Conservation (phyloP, 805 yeast genomes). For the Wickerhamiella bombiphila region DNA sequence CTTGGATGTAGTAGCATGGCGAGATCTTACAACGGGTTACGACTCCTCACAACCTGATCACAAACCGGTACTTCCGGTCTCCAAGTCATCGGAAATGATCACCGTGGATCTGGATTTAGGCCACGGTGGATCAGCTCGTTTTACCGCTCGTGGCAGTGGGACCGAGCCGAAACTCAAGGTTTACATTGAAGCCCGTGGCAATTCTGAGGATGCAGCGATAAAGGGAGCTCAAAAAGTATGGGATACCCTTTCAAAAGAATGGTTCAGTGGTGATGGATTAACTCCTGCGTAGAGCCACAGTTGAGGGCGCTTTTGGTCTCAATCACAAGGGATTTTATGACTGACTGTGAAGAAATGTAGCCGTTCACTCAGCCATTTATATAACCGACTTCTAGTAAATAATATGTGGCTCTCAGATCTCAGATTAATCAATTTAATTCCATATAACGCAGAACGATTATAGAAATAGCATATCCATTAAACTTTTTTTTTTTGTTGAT, state of each 20-base stretch:
- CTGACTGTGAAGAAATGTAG: too few species aligned
- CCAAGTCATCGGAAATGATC: conserved; percentile 71
- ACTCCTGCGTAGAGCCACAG: not conserved
- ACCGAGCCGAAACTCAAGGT: conserved; percentile 92
- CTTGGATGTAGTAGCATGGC: conserved; percentile 47
- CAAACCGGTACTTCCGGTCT: conserved; percentile 54
- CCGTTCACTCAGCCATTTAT: too few species aligned
- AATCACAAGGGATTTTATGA: too few species aligned
- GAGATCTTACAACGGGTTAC: conserved; percentile 73
- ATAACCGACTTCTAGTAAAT: too few species aligned
- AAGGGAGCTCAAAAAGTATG: conserved; percentile 50
- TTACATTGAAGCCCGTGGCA: conserved; percentile 64
- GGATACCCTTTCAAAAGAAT: conserved; percentile 46
- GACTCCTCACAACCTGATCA: conserved; percentile 52
- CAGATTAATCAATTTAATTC: too few species aligned
- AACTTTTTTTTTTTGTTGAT: too few species aligned
- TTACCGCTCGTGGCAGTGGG: conserved; percentile 89
- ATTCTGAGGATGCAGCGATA: conserved; percentile 33
- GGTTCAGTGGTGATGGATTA: conserved; percentile 34
- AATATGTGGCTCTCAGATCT: too few species aligned
- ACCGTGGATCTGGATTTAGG: conserved; percentile 36
- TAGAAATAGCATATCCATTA: too few species aligned
- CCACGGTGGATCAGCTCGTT: conserved; percentile 35
- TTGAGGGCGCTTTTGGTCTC: too few species aligned
- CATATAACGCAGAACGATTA: too few species aligned